Evolutionary conservation across 2,329 filamentous ascomycete species (phyloP).

Genomic region (Didymella pomorum): DNA sequence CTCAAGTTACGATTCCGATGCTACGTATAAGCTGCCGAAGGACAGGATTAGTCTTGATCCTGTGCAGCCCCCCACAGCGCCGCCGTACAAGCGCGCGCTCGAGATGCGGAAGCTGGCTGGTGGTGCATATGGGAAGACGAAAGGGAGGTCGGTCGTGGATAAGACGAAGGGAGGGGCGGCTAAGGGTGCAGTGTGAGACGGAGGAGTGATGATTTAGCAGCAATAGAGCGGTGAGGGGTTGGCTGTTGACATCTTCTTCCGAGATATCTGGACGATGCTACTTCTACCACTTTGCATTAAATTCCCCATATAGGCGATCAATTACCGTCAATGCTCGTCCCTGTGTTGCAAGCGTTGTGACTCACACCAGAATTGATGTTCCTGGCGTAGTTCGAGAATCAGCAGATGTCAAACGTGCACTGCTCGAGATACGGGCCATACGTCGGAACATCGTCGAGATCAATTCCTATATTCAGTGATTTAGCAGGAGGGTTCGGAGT

Average conservation of each 20-base stretch:
- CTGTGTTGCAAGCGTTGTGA: no score
- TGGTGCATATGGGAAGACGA: conserved; percentile 79
- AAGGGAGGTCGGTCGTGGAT: conserved; percentile 33
- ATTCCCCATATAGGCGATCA: no score
- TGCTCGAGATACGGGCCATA: no score
- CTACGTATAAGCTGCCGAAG: conserved; percentile 87
- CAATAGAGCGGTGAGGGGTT: neutral
- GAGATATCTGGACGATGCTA: neutral
- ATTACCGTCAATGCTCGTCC: no score
- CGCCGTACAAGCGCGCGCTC: conserved; percentile 89
- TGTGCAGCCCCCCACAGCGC: conserved; percentile 92
- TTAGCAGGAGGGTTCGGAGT: no score
- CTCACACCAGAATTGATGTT: no score
- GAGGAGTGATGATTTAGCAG: neutral
- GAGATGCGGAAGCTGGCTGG: conserved; percentile 81
- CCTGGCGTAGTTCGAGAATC: no score
- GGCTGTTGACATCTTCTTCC: neutral
- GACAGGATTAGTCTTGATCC: conserved; percentile 88
- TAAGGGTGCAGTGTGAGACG: neutral
- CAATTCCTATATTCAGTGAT: no score
- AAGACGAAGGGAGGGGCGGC: conserved; percentile 63
- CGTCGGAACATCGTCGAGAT: no score
- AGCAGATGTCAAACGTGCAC: no score
- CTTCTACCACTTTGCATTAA: no score
- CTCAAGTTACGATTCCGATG: conserved; percentile 93